Percentiles rank a stretch among this genome's conserved stretches.
phyloP scores from a whole-genome alignment of 441 rosid genomes.

The Erysimum pusillum region DNA sequence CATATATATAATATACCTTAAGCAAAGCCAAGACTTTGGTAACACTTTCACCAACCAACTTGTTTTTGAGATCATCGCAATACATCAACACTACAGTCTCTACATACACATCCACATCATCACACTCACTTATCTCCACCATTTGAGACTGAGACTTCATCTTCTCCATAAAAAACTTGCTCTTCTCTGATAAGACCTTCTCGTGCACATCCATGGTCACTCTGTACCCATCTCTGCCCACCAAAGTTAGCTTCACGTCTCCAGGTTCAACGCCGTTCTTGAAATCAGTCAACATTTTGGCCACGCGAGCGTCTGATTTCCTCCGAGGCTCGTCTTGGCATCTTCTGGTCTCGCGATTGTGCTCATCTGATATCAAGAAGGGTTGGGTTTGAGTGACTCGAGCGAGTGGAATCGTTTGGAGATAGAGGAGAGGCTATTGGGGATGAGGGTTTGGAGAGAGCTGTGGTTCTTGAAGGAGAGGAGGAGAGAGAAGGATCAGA shows the following conservation, averaged over 20 bases:
- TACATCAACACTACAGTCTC: slow-evolving; percentile 89
- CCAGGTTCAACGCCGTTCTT: slow-evolving; percentile 49
- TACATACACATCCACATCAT: slow-evolving; percentile 83
- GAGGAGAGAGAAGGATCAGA: slow-evolving; percentile 70
- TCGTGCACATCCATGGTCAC: slow-evolving; percentile 76
- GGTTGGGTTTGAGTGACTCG: slow-evolving; percentile 55
- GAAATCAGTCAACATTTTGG: slow-evolving; percentile 61
- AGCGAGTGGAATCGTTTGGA: slow-evolving; percentile 36
- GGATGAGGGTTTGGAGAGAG: slow-evolving; percentile 39
- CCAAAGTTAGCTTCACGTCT: slow-evolving; percentile 79
- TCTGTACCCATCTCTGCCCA: slow-evolving; percentile 70
- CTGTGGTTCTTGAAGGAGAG: slow-evolving; percentile 63
- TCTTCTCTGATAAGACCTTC: slow-evolving; percentile 69
- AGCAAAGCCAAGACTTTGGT: slow-evolving; percentile 77
- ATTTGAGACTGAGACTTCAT: slow-evolving; percentile 62
- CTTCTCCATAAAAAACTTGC: slow-evolving; percentile 76
- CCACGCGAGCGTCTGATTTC: slow-evolving; percentile 59
- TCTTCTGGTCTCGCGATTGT: slow-evolving; percentile 42
- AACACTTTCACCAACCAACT: slow-evolving; percentile 70
- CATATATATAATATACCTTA: slow-evolving; percentile 57
- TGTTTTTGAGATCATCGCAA: slow-evolving; percentile 72
- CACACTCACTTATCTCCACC: slow-evolving; percentile 94
- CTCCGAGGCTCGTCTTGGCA: slow-evolving; percentile 48
- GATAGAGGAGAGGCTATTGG: slow-evolving; percentile 50
- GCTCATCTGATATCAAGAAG: slow-evolving; percentile 85